Conservation (phyloP, 192 early-diverging fungal species). For the Entomortierella chlamydospora region DNA sequence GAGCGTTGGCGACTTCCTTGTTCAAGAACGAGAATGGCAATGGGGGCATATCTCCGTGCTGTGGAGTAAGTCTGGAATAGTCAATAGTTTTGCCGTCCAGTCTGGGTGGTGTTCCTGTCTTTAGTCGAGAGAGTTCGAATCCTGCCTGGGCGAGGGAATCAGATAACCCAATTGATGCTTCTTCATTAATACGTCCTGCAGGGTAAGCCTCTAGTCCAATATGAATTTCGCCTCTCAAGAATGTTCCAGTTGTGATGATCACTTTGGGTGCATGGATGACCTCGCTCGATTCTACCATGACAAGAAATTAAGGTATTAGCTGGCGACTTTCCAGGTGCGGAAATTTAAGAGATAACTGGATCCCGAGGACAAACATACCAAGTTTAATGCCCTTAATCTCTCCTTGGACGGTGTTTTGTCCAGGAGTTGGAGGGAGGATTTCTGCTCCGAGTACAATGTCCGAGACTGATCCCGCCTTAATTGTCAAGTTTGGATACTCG, state of each 20-base stretch:
- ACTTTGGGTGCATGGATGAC: constrained; percentile 75
- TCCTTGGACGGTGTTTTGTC: constrained; percentile 49
- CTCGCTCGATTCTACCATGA: constrained; percentile 65
- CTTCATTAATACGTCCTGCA: constrained; percentile 79
- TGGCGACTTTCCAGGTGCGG: too few species aligned
- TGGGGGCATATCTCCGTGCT: constrained; percentile 77
- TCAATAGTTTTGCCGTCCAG: constrained; percentile 82
- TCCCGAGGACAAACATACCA: constrained; percentile 55
- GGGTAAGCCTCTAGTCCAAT: constrained; percentile 74
- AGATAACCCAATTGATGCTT: constrained; percentile 80
- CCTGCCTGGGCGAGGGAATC: constrained; percentile 79
- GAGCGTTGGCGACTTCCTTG: constrained; percentile 74
- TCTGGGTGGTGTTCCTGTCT: constrained; percentile 87
- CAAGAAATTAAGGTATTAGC: neutral
- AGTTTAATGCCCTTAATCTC: constrained; percentile 71
- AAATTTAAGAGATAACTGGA: too few species aligned
- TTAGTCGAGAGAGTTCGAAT: constrained; percentile 81
- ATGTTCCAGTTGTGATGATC: constrained; percentile 85
- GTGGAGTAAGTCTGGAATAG: constrained; percentile 70
- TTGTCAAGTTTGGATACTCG: constrained; percentile 75
- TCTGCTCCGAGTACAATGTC: constrained; percentile 71
- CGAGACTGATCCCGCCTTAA: constrained; percentile 75
- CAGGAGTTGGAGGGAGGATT: constrained; percentile 37
- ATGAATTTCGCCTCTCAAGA: constrained; percentile 86
- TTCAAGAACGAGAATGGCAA: constrained; percentile 83